Base-by-base conservation (phyloP, 495 filamentous ascomycete genomes). In the Rusavskia elegans region DNA sequence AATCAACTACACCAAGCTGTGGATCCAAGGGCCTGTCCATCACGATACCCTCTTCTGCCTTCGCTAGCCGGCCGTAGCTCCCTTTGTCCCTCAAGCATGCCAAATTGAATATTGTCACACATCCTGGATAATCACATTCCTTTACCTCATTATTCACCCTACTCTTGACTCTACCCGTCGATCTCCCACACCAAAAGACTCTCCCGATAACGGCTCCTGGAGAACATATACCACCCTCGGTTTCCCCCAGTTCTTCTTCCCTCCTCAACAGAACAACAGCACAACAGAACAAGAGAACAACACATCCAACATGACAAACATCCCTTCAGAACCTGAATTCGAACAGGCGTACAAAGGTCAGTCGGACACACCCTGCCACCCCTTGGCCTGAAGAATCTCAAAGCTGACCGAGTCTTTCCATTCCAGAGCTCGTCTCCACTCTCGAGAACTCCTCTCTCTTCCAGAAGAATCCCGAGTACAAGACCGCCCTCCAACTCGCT, bases 301-400 rank as follows among this genome's bases (percentile, higher is more conserved):
- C 1, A 42, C 39, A 17, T 21, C 9, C 49, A 50, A 74, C 35
- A 93, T 95, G 87, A 85, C 87, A 53, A 83, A 93, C 76, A 73
- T 89, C 62, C 78, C 87, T 49, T 68, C 70, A 52, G 92, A 98
- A 77, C 90, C 92, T 64, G 92, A 98, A 74, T 98, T 97, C 74
- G 82, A 96, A 80, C 92, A 98, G 77, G 92, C 92, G 57, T 94
- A 93, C 78, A 88, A 92, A 71, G 89, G 89, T 95, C 73, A 65
- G 66, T 55, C 39, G 9, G 45, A 13, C 13, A 21, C 38, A 13
- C 30, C 52, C 19, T 38, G 20, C 14, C 42, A 17, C 30, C 29
- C n/a, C 11, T 8, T 39, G 36, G 19, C 14, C 25, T 19, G 14
- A 27, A 51, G 27, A 6, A 16, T 23, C 17, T 1, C 5, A 27